Evolutionary conservation across 768 basidiomycete genomes (phyloP), one percentile per base, ranked within the genome.

Genomic region (Lactifluus volemus): DNA sequence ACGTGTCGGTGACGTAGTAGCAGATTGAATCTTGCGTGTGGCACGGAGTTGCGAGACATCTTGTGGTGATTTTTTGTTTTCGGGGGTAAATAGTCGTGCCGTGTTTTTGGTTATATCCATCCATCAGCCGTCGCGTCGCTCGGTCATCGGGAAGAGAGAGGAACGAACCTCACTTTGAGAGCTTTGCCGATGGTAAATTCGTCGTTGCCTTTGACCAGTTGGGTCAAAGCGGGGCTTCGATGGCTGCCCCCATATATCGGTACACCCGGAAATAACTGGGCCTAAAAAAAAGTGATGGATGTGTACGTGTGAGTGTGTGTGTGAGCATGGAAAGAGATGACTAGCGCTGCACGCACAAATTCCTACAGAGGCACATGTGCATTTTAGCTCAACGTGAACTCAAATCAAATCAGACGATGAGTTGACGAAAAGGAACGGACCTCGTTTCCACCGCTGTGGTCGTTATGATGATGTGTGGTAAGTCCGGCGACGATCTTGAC

Each of bases 21-120:
- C 90, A 97, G 67, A 96, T 95, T 15, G 95, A 97, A 73, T 98
- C 96, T 70, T 90, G 89, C 3, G 96, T 98, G 72, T 98, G 96
- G 73, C 93, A 95, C 1, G 93, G 91, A 1, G 91, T 94, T 29
- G 89, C 86, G 25, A 93, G 74, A 72, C 88, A 91, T 71, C 90
- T 89, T 25, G 25, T 25, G 25, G 25, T 1, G 25, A 1, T 34
- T 34, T 34, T 34, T 34, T n/a, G n/a, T n/a, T 34, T 34, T 34
- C 5, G 41, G 41, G 41, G 14, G 12, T 4, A 15, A 15, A 42
- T 6, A 5, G 15, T 3, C 5, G 7, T 42, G 14, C 14, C 17
- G 17, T 17, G 6, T 15, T 42, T 62, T 11, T 25, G 32, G 54
- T 29, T 32, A n/a, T 44, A 44, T 42, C 15, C 29, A 39, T 39